Conservation (phyloP, 768 basidiomycete species). For the Thelephora ganbajun region DNA sequence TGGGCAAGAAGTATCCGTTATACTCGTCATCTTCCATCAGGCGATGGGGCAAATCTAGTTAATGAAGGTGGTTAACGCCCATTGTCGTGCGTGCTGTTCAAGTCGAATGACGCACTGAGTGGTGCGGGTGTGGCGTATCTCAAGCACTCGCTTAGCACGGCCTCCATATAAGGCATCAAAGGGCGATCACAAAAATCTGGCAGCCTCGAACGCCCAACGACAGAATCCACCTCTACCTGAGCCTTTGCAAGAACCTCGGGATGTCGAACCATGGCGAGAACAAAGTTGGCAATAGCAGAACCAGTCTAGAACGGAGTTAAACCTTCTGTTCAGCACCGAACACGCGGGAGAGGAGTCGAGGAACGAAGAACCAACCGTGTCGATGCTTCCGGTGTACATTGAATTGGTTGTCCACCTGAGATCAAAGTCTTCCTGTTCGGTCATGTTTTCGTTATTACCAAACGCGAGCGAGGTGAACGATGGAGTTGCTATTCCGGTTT, state of each 20-base stretch:
- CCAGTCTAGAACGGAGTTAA: slow-evolving; percentile 2
- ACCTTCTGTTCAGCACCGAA: not conserved
- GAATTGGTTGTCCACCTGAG: not conserved
- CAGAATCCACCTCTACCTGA: slow-evolving; percentile 8
- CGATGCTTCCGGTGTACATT: not conserved
- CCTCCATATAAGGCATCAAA: slow-evolving; percentile 11
- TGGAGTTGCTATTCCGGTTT: not conserved
- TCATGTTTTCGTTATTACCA: not conserved
- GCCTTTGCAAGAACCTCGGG: slow-evolving; percentile 8
- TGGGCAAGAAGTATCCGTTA: slow-evolving; percentile 10
- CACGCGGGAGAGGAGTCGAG: not conserved
- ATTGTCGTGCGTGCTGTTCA: not conserved
- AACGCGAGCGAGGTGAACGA: not conserved
- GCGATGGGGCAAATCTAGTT: slow-evolving; percentile 9
- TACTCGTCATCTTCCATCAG: slow-evolving; percentile 10
- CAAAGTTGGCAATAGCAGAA: slow-evolving; percentile 5
- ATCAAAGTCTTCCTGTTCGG: not conserved
- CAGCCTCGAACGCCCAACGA: slow-evolving; percentile 9
- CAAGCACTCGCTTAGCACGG: slow-evolving; percentile 12
- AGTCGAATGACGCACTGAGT: not conserved
- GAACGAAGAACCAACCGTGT: not conserved
- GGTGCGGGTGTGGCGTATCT: slow-evolving; percentile 7
- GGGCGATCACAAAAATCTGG: slow-evolving; percentile 10
- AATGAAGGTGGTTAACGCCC: not conserved
- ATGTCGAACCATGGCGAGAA: slow-evolving; percentile 6